A percentile compares a stretch with the other conserved stretches of the same genome.
These are phyloP conservation scores for Aspergillus aculeatinus DNA, from an alignment of 2,329 filamentous ascomycete species.

Conservation along the genomic window DNA sequence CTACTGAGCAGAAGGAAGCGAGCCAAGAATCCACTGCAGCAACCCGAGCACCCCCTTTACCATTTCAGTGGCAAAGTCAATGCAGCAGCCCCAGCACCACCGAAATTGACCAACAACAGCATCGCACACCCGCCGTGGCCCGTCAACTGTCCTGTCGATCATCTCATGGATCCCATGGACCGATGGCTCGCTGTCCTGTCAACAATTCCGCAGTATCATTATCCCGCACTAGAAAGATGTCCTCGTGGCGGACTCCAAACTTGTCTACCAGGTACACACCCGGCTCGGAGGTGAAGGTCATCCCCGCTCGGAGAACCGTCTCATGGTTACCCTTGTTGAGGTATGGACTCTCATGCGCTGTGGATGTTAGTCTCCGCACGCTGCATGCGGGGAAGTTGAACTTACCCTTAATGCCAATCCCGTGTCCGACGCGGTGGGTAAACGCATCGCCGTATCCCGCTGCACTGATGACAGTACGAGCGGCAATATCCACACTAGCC, in stretches of 20 bases:
- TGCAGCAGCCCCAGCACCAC: not conserved
- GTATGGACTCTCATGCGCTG: slow-evolving; percentile 62
- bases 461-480: slow-evolving; percentile 55
- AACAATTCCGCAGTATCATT: slow-evolving; percentile 56
- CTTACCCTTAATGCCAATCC: slow-evolving; percentile 62
- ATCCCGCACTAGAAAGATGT: slow-evolving; percentile 58
- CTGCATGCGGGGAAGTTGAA: not conserved
- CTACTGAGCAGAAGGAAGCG: not conserved
- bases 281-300: slow-evolving; percentile 65
- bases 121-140: not conserved
- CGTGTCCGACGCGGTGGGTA: slow-evolving; percentile 63
- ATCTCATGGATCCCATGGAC: slow-evolving; percentile 53
- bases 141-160: not conserved
- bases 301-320: slow-evolving; percentile 52
- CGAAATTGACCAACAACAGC: not conserved
- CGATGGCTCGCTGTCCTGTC: slow-evolving; percentile 53
- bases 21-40: not conserved
- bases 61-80: not conserved
- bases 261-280: slow-evolving; percentile 60
- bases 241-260: slow-evolving; percentile 64
- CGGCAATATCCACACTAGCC: slow-evolving; percentile 61
- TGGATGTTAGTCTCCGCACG: not conserved
- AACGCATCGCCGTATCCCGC: slow-evolving; percentile 61
- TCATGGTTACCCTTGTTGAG: slow-evolving; percentile 61
- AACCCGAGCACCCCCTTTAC: not conserved